Evolutionary conservation across 495 filamentous ascomycete species (phyloP).

Genomic region (Collariella sp.): DNA sequence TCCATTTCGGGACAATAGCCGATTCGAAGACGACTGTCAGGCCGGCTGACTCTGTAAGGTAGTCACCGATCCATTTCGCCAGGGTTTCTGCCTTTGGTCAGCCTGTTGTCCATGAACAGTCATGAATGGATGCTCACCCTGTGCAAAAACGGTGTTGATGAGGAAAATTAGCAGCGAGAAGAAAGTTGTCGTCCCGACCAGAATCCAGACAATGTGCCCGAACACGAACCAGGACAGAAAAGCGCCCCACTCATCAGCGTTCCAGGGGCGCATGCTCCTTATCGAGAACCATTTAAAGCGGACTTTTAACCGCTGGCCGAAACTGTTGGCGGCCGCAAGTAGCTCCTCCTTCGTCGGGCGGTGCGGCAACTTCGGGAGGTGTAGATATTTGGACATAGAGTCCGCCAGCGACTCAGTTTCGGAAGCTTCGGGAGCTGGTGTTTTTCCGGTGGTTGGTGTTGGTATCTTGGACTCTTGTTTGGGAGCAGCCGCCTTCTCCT

Average conservation of each 20-base stretch:
- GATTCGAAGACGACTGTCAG: slow-evolving; percentile 97
- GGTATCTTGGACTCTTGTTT: slow-evolving; percentile 5
- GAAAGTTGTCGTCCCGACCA: slow-evolving; percentile 94
- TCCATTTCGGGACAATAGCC: slow-evolving; percentile 93
- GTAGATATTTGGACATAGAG: slow-evolving; percentile 47
- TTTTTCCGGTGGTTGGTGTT: slow-evolving; percentile 9
- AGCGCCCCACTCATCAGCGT: slow-evolving; percentile 86
- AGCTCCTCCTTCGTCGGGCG: slow-evolving; percentile 90
- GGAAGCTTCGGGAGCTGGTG: slow-evolving; percentile 12
- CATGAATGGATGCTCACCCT: slow-evolving; percentile 47
- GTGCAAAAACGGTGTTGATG: slow-evolving; percentile 93
- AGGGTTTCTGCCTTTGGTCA: slow-evolving; percentile 60
- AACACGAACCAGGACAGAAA: slow-evolving; percentile 92
- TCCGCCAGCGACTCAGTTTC: slow-evolving; percentile 30
- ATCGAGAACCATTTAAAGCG: slow-evolving; percentile 98
- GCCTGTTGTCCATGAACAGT: not conserved
- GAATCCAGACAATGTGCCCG: slow-evolving; percentile 88
- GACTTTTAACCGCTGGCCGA: slow-evolving; percentile 83
- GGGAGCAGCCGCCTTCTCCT: slow-evolving; percentile 10
- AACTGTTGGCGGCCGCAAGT: slow-evolving; percentile 81
- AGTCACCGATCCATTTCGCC: slow-evolving; percentile 88
- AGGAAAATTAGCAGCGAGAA: slow-evolving; percentile 82
- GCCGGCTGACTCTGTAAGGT: slow-evolving; percentile 87
- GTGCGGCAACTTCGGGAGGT: slow-evolving; percentile 62
- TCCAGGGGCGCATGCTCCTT: slow-evolving; percentile 89